Base-by-base conservation (phyloP, 192 early-diverging fungal species). In the Coemansia sp. region DNA sequence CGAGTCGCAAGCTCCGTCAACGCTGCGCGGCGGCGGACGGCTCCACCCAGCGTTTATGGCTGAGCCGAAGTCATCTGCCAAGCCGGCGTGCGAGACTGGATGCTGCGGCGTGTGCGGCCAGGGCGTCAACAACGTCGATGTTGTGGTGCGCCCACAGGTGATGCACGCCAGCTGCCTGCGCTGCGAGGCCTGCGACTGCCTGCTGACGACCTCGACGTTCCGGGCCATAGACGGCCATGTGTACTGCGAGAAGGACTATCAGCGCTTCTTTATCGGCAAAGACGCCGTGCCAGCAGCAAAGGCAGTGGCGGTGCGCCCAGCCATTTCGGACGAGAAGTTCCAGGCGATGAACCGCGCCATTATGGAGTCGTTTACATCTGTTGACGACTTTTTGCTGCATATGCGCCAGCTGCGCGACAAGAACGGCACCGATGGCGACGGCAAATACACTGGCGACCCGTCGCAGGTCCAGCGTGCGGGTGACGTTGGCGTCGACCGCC, bases 311-410 rank as follows among this genome's bases (percentile, higher is more conserved):
- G 50, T 67, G 52, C 72, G 65, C 8, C 69, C 78, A 1, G 68
- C 61, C 19, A 60, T 80, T n/a, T 71, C 77, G 26, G 72, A 74
- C 53, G 70, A 68, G 55, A 58, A 66, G 65, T 74, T 74, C 61
- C 61, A 53, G 50, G 61, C 29, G 4, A 81, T 81, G 78, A 81
- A 81, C 69, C 62, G 64, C 7, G 73, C 74, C 13, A 76, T 82
- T 74, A 75, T 76, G 79, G 79, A 75, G 69, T 82, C 79, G 24
- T 82, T 76, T 50, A 82, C 79, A 1, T 82, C 79, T 7, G 79
- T 82, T 35, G 79, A 82, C 27, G 79, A 82, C 62, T 82, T 82
- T 57, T 52, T 82, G 65, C 59, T 50, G 63, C 79, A 82, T 49
- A 82, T 82, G 79, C 69, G 74, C 37, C 69, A 76, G 70, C 66